Percentiles rank a stretch among this genome's conserved stretches.
Evolutionary conservation across 2,329 filamentous ascomycete species (phyloP).

Genomic region (Tolypocladium cylindrosporum): DNA sequence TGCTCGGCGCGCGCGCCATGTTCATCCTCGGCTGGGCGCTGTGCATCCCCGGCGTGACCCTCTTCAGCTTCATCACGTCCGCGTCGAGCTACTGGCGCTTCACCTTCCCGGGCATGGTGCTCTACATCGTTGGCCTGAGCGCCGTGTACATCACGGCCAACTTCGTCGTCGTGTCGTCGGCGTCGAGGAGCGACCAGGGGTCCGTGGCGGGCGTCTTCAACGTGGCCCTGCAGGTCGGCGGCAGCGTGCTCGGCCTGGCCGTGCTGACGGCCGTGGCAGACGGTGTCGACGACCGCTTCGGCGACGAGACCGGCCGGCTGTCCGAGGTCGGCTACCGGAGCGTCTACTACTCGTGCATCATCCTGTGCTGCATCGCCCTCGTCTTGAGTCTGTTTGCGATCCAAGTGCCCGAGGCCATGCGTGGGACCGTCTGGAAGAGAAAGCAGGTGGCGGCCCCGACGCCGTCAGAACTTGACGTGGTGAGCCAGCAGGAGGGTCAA

Average conservation of each 20-base stretch:
- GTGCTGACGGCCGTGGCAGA: slow-evolving; percentile 1
- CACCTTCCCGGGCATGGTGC: not conserved
- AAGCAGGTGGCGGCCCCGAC: not conserved
- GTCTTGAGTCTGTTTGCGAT: not conserved
- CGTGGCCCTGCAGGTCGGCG: slow-evolving; percentile 1
- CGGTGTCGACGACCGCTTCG: not conserved
- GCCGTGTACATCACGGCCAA: slow-evolving; percentile 1
- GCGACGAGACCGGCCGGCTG: not conserved
- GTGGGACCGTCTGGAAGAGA: not conserved
- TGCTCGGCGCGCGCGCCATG: slow-evolving; percentile 1
- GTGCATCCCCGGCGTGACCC: slow-evolving; percentile 1
- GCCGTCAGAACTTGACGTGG: not conserved
- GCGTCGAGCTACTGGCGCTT: slow-evolving; percentile 1
- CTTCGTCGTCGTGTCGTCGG: slow-evolving; percentile 1
- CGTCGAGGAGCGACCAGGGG: slow-evolving; percentile 1
- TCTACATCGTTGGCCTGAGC: not conserved
- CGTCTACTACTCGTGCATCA: slow-evolving; percentile 1
- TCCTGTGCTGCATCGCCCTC: not conserved
- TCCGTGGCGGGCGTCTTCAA: slow-evolving; percentile 1
- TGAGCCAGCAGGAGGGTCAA: not conserved
- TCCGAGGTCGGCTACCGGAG: slow-evolving; percentile 1
- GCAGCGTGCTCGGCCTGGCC: not conserved
- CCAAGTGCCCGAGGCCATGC: not conserved
- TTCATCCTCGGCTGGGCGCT: slow-evolving; percentile 2
- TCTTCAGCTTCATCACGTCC: slow-evolving; percentile 2